phyloP scores from a whole-genome alignment of 139 green algal genomes.

The Coccomyxa sp. region DNA sequence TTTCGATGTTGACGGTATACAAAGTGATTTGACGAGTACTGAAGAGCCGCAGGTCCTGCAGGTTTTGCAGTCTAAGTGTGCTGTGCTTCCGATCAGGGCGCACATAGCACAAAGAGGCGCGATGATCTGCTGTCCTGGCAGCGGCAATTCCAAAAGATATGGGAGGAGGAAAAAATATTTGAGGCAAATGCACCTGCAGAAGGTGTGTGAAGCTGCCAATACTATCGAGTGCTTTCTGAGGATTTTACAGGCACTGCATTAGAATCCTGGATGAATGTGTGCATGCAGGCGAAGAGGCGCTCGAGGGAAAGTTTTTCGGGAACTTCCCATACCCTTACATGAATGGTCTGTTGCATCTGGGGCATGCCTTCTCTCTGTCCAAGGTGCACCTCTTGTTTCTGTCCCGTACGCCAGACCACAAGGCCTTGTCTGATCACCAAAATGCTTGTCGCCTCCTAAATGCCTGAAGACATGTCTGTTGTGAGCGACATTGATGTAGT shows the following conservation, averaged over 20 bases:
- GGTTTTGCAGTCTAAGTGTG: too few species aligned
- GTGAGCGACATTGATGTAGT: neutral
- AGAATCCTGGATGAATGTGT: neutral
- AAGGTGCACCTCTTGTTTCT: constrained; percentile 57
- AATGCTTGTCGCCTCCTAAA: neutral
- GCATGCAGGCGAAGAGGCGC: constrained; percentile 14
- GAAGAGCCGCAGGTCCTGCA: too few species aligned
- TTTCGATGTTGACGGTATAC: too few species aligned
- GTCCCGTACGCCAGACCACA: neutral
- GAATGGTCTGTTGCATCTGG: constrained; percentile 97
- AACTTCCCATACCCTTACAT: constrained; percentile 99
- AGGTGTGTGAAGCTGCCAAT: constrained; percentile 9
- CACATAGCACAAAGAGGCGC: neutral
- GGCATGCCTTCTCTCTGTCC: constrained; percentile 96
- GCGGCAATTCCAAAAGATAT: constrained; percentile 65
- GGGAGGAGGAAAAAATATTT: constrained; percentile 79
- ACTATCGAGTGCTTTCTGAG: too few species aligned
- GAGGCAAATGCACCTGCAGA: constrained; percentile 71
- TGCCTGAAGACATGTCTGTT: neutral
- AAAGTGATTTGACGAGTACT: too few species aligned
- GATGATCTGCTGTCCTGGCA: constrained; percentile 13
- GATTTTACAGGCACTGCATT: too few species aligned
- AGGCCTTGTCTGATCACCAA: neutral
- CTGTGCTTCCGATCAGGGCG: too few species aligned
- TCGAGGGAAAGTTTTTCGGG: constrained; percentile 90